Percentiles rank a stretch among this genome's conserved stretches.
phyloP scores from a whole-genome alignment of 306 rosid genomes.

The Betula pendula region DNA sequence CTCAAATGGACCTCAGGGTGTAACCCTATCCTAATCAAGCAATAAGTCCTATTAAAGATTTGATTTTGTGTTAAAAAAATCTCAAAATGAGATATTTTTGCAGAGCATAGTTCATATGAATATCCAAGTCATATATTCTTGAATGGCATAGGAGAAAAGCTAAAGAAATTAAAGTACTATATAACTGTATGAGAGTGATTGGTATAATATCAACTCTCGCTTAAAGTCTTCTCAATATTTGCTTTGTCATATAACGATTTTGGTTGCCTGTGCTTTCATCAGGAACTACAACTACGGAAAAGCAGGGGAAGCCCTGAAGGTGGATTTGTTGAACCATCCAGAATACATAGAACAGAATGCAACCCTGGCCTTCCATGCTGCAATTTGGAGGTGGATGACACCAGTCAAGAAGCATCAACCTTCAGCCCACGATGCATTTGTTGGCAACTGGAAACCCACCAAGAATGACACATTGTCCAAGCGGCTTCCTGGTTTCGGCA shows the following conservation, averaged over 20 bases:
- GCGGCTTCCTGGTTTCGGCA: conserved; percentile 84
- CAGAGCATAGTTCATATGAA: too few species aligned
- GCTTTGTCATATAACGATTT: too few species aligned
- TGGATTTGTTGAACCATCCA: conserved; percentile 75
- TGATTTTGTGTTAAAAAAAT: not conserved
- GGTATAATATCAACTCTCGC: too few species aligned
- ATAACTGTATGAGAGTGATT: too few species aligned
- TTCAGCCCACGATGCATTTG: conserved; percentile 75
- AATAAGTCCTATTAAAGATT: not conserved
- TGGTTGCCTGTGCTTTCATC: conserved; percentile 22
- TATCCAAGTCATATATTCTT: too few species aligned
- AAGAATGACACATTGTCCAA: conserved; percentile 78
- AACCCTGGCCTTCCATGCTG: conserved; percentile 88
- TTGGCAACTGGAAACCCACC: conserved; percentile 91
- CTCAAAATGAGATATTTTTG: not conserved
- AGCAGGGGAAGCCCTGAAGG: conserved; percentile 71
- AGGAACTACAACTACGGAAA: conserved; percentile 95
- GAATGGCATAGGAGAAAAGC: too few species aligned
- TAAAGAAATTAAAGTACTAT: too few species aligned
- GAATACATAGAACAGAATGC: conserved; percentile 96
- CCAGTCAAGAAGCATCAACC: conserved; percentile 75
- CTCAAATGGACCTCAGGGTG: too few species aligned
- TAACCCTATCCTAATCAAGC: too few species aligned
- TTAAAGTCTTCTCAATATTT: too few species aligned
- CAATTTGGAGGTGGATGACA: conserved; percentile 87